Evolutionary conservation across 225 moss, liverwort and hornwort genomes (phyloP).

Genomic region (Pleurozium schreberi): DNA sequence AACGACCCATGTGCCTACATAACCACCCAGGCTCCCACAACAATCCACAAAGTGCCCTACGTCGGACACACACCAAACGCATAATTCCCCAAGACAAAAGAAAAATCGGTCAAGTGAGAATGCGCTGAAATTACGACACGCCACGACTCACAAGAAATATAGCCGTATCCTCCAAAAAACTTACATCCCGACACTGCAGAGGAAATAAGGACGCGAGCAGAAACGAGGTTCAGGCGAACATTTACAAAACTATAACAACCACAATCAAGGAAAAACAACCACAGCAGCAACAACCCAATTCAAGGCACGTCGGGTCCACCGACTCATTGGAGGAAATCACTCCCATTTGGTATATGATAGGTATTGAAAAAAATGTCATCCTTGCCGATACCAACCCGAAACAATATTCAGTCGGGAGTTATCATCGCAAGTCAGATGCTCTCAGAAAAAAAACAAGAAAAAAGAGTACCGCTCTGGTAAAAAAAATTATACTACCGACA

Average conservation of each 20-base stretch:
- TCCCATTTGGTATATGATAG: not conserved
- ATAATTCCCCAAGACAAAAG: not conserved
- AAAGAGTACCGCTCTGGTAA: not conserved
- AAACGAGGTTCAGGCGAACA: too few relatives aligned
- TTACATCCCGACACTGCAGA: rapidly evolving
- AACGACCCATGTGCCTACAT: not conserved
- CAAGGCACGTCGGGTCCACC: too few relatives aligned
- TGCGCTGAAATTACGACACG: rapidly evolving
- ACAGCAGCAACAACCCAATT: too few relatives aligned
- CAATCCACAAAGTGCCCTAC: rapidly evolving
- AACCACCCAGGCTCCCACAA: rapidly evolving
- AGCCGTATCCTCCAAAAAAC: not conserved
- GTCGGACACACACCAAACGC: too few relatives aligned
- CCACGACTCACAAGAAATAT: too few relatives aligned
- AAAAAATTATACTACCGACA: too few relatives aligned
- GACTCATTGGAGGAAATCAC: not conserved
- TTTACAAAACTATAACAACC: too few relatives aligned
- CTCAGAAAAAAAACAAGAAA: constrained; percentile 5
- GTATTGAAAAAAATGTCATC: constrained; percentile 47
- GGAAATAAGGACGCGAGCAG: too few relatives aligned
- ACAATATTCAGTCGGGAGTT: not conserved
- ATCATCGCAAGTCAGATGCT: constrained; percentile 18
- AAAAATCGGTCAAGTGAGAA: rapidly evolving
- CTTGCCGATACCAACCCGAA: not conserved
- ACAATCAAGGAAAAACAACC: too few relatives aligned